Evolutionary conservation across 1,284 basidiomycete genomes (phyloP).

Genomic region (Puccinia hordei): DNA sequence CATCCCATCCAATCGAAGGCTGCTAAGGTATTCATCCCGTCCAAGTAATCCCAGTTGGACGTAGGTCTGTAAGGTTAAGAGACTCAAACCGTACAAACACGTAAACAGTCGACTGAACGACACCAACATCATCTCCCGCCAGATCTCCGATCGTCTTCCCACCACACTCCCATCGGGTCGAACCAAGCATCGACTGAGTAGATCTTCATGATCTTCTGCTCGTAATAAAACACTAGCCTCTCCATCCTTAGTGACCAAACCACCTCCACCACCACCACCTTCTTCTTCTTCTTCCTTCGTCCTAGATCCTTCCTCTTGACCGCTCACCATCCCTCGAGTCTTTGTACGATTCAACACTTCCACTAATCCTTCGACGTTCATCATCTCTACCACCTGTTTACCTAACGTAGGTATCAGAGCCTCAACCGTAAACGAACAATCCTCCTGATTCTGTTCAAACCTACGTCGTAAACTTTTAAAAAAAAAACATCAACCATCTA

Average conservation of each 20-base stretch:
- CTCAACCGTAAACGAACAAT: constrained; percentile 77
- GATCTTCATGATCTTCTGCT: too few species aligned
- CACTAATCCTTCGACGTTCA: constrained; percentile 80
- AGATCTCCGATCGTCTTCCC: constrained; percentile 38
- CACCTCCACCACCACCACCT: too few species aligned
- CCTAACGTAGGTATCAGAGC: constrained; percentile 76
- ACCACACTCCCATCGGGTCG: constrained; percentile 26
- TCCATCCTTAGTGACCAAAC: too few species aligned
- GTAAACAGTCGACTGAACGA: constrained; percentile 84
- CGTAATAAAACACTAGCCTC: too few species aligned
- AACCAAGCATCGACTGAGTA: background rate
- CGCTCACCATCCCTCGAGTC: too few species aligned
- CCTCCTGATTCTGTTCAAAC: constrained; percentile 79
- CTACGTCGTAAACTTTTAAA: constrained; percentile 75
- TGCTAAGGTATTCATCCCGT: constrained; percentile 75
- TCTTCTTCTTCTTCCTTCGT: too few species aligned
- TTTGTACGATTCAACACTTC: constrained; percentile 28
- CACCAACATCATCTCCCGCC: constrained; percentile 40
- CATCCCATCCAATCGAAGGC: constrained; percentile 61
- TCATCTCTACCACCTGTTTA: constrained; percentile 70
- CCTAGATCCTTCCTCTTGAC: background rate
- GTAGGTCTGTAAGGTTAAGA: constrained; percentile 77
- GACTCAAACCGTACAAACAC: constrained; percentile 75
- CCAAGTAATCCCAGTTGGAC: constrained; percentile 81
- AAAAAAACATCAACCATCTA: too few species aligned